These are phyloP conservation scores for Talaromyces sp. DNA, from an alignment of 2,329 filamentous ascomycete genomes.

Conservation along the genomic window DNA sequence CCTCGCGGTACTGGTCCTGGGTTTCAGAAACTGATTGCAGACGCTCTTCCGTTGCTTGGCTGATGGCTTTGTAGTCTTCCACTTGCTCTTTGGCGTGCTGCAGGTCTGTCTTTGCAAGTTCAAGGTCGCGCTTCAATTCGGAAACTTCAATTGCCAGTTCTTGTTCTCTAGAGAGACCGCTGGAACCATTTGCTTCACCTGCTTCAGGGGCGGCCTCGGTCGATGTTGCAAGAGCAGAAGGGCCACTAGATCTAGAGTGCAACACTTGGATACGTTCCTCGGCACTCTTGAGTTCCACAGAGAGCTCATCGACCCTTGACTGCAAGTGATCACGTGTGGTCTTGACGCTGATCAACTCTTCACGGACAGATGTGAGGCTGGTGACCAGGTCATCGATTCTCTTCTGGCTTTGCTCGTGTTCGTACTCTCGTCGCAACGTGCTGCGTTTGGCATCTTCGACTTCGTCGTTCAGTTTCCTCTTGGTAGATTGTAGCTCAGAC, in stretches of 20 bases:
- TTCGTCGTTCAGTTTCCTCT: constrained; percentile 78
- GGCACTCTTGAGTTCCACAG: constrained; percentile 78
- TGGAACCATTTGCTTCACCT: constrained; percentile 46
- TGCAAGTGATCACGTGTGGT: constrained; percentile 87
- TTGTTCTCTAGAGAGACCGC: constrained; percentile 61
- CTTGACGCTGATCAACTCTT: constrained; percentile 80
- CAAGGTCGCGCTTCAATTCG: constrained; percentile 80
- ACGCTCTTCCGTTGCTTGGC: constrained; percentile 80
- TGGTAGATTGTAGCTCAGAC: constrained; percentile 67
- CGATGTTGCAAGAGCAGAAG: constrained; percentile 41
- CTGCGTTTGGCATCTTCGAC: constrained; percentile 78
- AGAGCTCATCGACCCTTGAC: constrained; percentile 78
- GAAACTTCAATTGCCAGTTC: constrained; percentile 78
- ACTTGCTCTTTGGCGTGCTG: constrained; percentile 74
- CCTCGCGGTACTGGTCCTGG: constrained; percentile 80
- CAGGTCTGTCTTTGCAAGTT: constrained; percentile 72
- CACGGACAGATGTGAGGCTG: constrained; percentile 71
- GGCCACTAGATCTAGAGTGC: constrained; percentile 68
- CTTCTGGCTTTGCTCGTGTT: constrained; percentile 80
- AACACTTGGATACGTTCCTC: constrained; percentile 80
- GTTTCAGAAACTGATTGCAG: constrained; percentile 72
- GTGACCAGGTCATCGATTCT: constrained; percentile 86
- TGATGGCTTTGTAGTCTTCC: constrained; percentile 83
- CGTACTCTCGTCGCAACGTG: constrained; percentile 79
- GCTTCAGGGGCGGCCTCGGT: constrained; percentile 25